Base-by-base conservation (phyloP, 768 basidiomycete species). In the Kwoniella sp. region DNA sequence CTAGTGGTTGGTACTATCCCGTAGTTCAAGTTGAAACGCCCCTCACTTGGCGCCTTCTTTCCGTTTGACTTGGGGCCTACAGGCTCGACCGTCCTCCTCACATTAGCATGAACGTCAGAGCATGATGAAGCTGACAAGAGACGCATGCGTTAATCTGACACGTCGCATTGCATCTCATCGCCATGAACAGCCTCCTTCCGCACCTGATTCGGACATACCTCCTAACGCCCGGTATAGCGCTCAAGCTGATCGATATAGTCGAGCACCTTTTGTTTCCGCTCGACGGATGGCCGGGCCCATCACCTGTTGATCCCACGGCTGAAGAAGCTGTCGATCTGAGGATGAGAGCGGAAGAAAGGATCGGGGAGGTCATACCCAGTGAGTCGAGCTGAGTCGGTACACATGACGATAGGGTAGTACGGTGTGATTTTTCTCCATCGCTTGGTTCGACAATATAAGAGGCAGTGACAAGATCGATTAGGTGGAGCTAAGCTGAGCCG, bases 181-280 rank as follows among this genome's bases (percentile, higher is more conserved):
- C n/a, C n/a, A n/a, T n/a, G n/a, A n/a, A n/a, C 66, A 90, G 90
- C 56, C 83, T 93, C 66, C 82, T 94, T 28, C 88, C 88, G 0
- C 86, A 90, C 74, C 73, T 91, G 55, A 81, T 96, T 54, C 83
- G 84, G 67, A 83, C 82, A 0, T 80, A 84, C 22, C 81, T 89
- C 61, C 82, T 86, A 26, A 85, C 86, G 0, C 82, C 86, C 4
- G 66, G 82, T 4, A 84, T 85, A 55, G 77, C 91, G 26, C 83
- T 88, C 22, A 83, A 82, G 31, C 77, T 85, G 28, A 82, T 87
- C 38, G 85, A 86, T 38, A 74, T 84, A 4, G 81, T 87, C 15
- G 91, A 90, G 72, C 84, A 84, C 9, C 85, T 88, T 8, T 83
- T 98, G 28, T 98, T 95, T 76, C 94, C 95, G 0, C 54, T 71